Base-by-base conservation (phyloP, 1,284 basidiomycete species). In the Stygiomarasmius scandens region DNA sequence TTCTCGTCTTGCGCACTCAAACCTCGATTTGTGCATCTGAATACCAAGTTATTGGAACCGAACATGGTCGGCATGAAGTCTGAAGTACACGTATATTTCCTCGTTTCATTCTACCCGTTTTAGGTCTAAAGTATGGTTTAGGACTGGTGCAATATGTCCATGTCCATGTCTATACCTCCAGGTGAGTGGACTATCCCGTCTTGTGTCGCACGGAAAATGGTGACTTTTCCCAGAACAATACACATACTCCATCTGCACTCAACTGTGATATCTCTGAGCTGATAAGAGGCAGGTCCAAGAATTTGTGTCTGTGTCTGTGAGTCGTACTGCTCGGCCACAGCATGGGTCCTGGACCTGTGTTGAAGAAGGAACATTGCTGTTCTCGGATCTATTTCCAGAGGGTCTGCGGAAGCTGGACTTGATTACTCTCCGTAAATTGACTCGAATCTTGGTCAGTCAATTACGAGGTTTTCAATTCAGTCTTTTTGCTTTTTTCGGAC, bases 81-180 rank as follows among this genome's bases (percentile, higher is more conserved):
- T 11, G 19, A 47, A 47, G 46, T 47, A 47, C 46, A 47, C 27
- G 46, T 47, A 47, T 47, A 47, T 47, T 47, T 47, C 22, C 19
- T 47, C 24, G 8, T 20, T 47, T 16, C 22, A 14, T 47, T 47
- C 23, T 23, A 47, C 10, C 38, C 48, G 48, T 32, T 19, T 49
- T 49, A 9, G 23, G 10, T 49, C 48, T 49, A 24, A 49, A 49
- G 27, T n/a, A 32, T n/a, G 14, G 23, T 27, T 29, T 27, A 19
- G 32, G 48, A 25, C 25, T 29, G 5, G n/a, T 27, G 10, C 48
- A 32, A 6, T 19, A 10, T 49, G 25, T 16, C 14, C n/a, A 29
- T 49, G 25, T 16, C 11, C n/a, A 32, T 49, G 25, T 49, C 25
- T 29, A 49, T 19, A 41, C 20, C 19, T 29, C 12, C 25, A 49